These are phyloP conservation scores for Coemansia sp. DNA, from an alignment of 192 early-diverging fungal species.

Conservation along the genomic window DNA sequence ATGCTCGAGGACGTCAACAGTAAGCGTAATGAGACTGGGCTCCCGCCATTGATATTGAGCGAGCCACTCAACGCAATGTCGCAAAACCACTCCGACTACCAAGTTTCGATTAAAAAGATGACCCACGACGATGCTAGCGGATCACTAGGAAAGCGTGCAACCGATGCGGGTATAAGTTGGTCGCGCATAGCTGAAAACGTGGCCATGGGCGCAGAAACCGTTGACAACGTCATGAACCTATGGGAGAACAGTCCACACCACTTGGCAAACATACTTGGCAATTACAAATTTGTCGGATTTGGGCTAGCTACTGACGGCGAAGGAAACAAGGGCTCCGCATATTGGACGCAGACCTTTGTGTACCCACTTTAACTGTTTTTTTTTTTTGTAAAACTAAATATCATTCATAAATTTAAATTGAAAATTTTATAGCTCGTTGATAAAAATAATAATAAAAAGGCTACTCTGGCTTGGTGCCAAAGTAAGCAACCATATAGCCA, in stretches of 20 bases:
- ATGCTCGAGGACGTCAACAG: conserved; percentile 23
- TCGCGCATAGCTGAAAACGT: conserved; percentile 25
- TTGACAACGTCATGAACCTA: conserved; percentile 18
- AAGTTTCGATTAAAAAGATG: conserved; percentile 17
- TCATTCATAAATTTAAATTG: background rate
- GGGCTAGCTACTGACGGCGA: background rate
- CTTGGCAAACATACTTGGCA: conserved; percentile 35
- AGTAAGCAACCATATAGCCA: conserved; percentile 39
- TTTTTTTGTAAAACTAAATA: too few species aligned
- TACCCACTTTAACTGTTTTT: background rate
- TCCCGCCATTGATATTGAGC: background rate
- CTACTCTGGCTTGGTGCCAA: conserved; percentile 26
- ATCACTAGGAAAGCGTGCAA: conserved; percentile 2
- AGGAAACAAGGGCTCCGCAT: conserved; percentile 5
- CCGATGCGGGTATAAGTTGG: conserved; percentile 19
- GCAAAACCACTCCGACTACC: conserved; percentile 26
- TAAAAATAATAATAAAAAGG: conserved; percentile 5
- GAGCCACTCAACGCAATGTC: conserved; percentile 8
- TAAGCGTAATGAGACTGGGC: conserved; percentile 4
- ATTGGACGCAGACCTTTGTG: conserved; percentile 48
- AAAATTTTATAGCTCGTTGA: background rate
- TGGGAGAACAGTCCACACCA: conserved; percentile 32
- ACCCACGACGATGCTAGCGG: conserved; percentile 34
- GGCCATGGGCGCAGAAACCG: conserved; percentile 15
- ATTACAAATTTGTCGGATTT: conserved; percentile 26